phyloP scores from a whole-genome alignment of 495 filamentous ascomycete genomes.

The Penicillium lagena region DNA sequence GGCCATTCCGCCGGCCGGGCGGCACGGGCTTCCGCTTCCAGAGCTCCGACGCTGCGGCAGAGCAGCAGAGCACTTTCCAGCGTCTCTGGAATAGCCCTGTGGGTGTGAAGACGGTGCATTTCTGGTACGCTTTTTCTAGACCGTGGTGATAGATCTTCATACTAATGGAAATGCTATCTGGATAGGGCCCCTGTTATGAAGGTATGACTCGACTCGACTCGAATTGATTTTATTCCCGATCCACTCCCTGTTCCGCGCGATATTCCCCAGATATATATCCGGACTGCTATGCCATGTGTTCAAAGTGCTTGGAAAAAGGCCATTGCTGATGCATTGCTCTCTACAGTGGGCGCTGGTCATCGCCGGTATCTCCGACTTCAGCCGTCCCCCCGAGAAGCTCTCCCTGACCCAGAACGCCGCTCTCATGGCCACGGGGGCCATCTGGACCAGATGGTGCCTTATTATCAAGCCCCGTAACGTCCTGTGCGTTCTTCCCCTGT shows the following conservation, averaged over 20 bases:
- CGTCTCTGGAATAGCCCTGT: constrained; percentile 81
- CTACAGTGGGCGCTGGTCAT: constrained; percentile 81
- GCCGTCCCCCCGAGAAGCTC: constrained; percentile 85
- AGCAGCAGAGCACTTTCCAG: constrained; percentile 56
- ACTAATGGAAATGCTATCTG: background rate
- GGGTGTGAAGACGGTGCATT: constrained; percentile 94
- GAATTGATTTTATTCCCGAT: no score
- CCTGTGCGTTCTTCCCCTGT: constrained; percentile 49
- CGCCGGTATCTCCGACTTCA: constrained; percentile 85
- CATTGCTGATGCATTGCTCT: constrained; percentile 1
- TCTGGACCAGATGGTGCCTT: constrained; percentile 98
- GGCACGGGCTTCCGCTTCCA: constrained; percentile 57
- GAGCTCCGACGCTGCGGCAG: constrained; percentile 51
- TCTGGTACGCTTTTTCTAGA: constrained; percentile 55
- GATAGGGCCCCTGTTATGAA: constrained; percentile 93
- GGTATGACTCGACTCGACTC: constrained; percentile 39
- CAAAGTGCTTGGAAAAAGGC: background rate
- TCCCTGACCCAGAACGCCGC: constrained; percentile 88
- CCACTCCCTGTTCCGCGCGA: no score
- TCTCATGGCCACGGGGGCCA: constrained; percentile 79
- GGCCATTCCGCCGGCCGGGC: constrained; percentile 46
- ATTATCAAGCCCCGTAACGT: constrained; percentile 91
- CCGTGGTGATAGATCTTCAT: no score
- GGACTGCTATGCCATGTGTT: background rate
- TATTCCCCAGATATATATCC: no score